Percentiles rank a stretch among this genome's conserved stretches.
These are phyloP conservation scores for Funneliformis mosseae DNA, from an alignment of 192 early-diverging fungal species.

Conservation along the genomic window DNA sequence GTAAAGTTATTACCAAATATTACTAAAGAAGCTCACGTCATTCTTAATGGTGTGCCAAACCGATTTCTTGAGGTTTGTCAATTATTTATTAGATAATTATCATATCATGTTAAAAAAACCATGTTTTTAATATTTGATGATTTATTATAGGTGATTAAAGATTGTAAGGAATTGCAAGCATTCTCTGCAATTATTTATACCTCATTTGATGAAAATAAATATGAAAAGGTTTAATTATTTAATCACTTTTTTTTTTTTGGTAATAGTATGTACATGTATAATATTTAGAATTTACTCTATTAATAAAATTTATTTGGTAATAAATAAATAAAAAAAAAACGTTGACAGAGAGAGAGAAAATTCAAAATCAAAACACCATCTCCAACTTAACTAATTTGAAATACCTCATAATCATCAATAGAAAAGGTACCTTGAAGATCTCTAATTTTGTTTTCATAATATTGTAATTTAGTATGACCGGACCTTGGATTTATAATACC, in stretches of 20 bases:
- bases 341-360: not conserved
- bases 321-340: not conserved
- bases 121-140: conserved; percentile 2
- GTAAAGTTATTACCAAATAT: conserved; percentile 68
- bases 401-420: conserved; percentile 17
- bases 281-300: not conserved
- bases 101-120: not conserved
- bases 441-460: conserved; percentile 8
- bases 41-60: conserved; percentile 73
- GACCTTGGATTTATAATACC: not conserved
- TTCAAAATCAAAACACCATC: not conserved
- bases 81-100: not conserved
- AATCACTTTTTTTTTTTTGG: too few species aligned
- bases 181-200: conserved; percentile 79
- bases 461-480: not conserved
- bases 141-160: conserved; percentile 53
- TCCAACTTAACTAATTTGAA: not conserved
- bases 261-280: not conserved
- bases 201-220: conserved; percentile 51
- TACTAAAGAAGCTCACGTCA: conserved; percentile 67
- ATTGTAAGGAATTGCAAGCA: conserved; percentile 74
- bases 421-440: not conserved
- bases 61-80: conserved; percentile 66
- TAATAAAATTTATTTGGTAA: not conserved
- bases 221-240: not conserved